These are phyloP conservation scores for Asclepias syriaca DNA, from an alignment of 257 asterid genomes.

Conservation along the genomic window DNA sequence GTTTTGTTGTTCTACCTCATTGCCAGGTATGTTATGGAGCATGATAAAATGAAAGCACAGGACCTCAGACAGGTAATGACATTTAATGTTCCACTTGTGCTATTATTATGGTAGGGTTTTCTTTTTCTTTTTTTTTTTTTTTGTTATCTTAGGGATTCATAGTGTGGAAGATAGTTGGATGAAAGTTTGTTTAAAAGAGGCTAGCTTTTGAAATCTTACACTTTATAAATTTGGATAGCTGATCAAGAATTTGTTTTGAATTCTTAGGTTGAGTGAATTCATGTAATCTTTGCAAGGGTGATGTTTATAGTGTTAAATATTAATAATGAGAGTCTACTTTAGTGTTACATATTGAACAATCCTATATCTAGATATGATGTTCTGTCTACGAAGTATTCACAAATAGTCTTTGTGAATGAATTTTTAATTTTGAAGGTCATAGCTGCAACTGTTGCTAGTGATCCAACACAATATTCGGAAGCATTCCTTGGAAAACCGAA, in stretches of 20 bases:
- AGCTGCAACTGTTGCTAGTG: slow-evolving; percentile 88
- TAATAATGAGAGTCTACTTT: neutral
- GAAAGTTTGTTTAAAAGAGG: neutral
- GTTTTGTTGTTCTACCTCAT: slow-evolving; percentile 12
- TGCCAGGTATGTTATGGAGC: slow-evolving; percentile 91
- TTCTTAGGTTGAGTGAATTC: neutral
- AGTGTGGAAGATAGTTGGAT: neutral
- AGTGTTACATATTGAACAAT: neutral
- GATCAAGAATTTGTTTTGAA: neutral
- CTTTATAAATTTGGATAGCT: neutral
- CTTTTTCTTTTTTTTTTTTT: neutral
- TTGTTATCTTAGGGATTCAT: neutral
- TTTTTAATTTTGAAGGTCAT: slow-evolving; percentile 52
- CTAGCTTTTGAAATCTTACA: neutral
- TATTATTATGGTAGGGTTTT: neutral
- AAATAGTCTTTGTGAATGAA: neutral
- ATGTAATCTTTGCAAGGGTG: neutral
- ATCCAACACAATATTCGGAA: slow-evolving; percentile 66
- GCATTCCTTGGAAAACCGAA: slow-evolving; percentile 86
- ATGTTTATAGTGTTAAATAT: neutral
- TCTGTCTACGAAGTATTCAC: neutral
- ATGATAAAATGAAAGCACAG: slow-evolving; percentile 64
- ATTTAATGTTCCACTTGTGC: slow-evolving; percentile 5
- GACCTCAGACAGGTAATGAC: slow-evolving; percentile 82
- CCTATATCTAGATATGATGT: neutral